phyloP scores from a whole-genome alignment of 2,329 filamentous ascomycete genomes.

The Colletotrichum plurivorum region DNA sequence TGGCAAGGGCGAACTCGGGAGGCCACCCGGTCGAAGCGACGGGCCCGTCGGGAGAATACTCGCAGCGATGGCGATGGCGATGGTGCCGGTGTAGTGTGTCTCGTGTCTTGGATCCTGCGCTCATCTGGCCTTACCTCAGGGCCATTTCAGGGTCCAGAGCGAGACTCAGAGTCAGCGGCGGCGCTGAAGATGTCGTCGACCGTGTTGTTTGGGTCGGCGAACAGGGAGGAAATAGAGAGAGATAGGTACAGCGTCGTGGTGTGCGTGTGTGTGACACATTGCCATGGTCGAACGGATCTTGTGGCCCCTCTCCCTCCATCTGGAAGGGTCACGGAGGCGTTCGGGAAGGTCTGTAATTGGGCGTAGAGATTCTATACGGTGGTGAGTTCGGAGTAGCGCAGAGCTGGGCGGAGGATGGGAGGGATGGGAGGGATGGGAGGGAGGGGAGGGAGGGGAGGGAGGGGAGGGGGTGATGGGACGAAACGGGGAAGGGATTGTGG shows the following conservation, averaged over 20 bases:
- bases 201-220: background rate
- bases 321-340: conserved; percentile 28
- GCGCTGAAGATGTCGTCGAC: background rate
- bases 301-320: conserved; percentile 2
- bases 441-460: background rate
- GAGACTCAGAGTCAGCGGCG: conserved; percentile 2
- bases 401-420: no score
- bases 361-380: background rate
- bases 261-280: conserved; percentile 14
- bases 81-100: background rate
- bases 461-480: conserved; percentile 18
- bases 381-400: no score
- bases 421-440: no score
- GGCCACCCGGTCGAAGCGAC: background rate
- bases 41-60: conserved; percentile 8
- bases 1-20: background rate
- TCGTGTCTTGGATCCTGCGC: conserved; percentile 21
- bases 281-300: conserved; percentile 8
- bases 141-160: conserved; percentile 14
- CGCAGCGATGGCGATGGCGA: background rate
- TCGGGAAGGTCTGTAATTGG: conserved; percentile 14
- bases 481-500: conserved; percentile 28
- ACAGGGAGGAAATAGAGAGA: background rate
- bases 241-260: background rate
- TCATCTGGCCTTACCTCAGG: background rate